Evolutionary conservation across 768 basidiomycete species (phyloP).

Genomic region (Psilocybe azurescens): DNA sequence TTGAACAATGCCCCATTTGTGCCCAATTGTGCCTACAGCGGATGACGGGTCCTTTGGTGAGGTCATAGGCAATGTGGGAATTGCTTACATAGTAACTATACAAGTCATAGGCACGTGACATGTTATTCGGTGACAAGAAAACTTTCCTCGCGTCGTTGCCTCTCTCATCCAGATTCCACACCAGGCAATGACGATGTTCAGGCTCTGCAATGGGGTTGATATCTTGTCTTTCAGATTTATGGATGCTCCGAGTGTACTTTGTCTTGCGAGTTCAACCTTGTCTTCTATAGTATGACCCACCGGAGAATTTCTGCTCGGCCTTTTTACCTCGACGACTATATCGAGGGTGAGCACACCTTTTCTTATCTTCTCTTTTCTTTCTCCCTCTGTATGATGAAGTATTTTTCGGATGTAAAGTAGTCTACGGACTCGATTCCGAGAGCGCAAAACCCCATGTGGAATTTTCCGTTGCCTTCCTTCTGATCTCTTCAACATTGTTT

Average conservation of each 20-base stretch:
- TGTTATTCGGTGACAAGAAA: background rate
- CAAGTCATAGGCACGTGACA: background rate
- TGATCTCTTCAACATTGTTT: constrained; percentile 34
- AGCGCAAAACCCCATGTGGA: constrained; percentile 54
- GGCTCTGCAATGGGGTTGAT: no score
- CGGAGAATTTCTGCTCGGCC: background rate
- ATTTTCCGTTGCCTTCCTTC: constrained; percentile 71
- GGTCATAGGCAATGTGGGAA: background rate
- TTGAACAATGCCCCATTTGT: constrained; percentile 7
- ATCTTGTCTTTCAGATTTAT: no score
- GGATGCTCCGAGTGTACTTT: no score
- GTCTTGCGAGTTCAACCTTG: background rate
- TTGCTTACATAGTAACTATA: background rate
- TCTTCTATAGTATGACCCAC: background rate
- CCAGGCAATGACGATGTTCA: no score
- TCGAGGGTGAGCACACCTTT: constrained; percentile 9
- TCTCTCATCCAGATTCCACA: background rate
- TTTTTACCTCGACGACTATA: background rate
- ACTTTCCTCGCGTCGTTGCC: background rate
- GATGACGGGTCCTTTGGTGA: background rate
- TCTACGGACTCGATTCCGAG: constrained; percentile 32
- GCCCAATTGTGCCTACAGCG: background rate
- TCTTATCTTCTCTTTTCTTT: constrained; percentile 1
- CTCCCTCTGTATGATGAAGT: constrained; percentile 26
- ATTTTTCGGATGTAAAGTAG: constrained; percentile 32